phyloP scores from a whole-genome alignment of 345 rosid genomes.

The Microthlaspi erraticum region DNA sequence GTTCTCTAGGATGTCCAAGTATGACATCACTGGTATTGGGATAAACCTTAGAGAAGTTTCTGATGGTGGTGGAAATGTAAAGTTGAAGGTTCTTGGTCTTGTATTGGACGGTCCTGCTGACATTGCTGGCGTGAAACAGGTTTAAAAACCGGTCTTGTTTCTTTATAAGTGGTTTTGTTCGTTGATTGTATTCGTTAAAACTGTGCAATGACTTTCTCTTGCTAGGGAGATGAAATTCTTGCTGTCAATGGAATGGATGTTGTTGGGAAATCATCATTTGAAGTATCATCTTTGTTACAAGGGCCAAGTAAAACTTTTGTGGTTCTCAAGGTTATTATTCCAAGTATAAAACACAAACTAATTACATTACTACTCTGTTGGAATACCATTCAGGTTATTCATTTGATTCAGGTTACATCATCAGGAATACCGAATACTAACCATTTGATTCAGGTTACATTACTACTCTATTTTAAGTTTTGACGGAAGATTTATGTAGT shows the following conservation, averaged over 20 bases:
- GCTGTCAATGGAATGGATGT: constrained; percentile 85
- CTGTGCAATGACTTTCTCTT: constrained; percentile 23
- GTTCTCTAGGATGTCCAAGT: constrained; percentile 98
- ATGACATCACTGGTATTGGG: constrained; percentile 92
- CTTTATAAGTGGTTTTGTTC: neutral
- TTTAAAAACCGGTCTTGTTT: constrained; percentile 30
- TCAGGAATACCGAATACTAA: no score
- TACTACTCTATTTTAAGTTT: constrained; percentile 7
- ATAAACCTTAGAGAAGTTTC: constrained; percentile 90
- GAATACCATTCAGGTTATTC: no score
- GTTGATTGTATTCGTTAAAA: neutral
- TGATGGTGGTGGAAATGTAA: constrained; percentile 65
- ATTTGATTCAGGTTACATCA: no score
- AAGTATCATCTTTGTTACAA: constrained; percentile 90
- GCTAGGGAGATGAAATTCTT: constrained; percentile 83
- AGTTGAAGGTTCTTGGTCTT: constrained; percentile 79
- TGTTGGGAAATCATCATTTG: constrained; percentile 87
- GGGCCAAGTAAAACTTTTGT: constrained; percentile 92
- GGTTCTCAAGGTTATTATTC: constrained; percentile 66
- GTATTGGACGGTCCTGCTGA: constrained; percentile 91
- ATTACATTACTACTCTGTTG: constrained; percentile 3
- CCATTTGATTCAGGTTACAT: no score
- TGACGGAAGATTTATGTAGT: neutral
- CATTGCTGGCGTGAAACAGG: constrained; percentile 88
- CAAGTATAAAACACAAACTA: constrained; percentile 4